Conservation (phyloP, 768 basidiomycete genomes). For the Russula virescens region DNA sequence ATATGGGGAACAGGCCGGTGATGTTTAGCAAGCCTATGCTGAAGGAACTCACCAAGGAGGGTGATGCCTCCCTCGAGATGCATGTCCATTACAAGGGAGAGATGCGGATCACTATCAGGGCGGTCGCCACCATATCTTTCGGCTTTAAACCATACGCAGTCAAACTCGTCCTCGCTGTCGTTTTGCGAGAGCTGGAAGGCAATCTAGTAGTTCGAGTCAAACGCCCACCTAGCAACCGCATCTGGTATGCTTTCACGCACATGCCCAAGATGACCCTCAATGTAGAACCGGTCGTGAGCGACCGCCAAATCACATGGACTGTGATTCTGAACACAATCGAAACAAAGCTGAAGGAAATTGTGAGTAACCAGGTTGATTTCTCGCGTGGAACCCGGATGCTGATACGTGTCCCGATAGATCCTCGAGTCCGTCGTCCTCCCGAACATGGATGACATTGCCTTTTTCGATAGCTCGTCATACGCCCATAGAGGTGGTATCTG, state of each 20-base stretch:
- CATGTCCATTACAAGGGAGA: constrained; percentile 82
- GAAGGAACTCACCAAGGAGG: constrained; percentile 92
- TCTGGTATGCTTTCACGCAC: constrained; percentile 95
- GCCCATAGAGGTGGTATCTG: constrained; percentile 84
- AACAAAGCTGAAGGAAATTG: constrained; percentile 80
- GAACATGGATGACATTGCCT: constrained; percentile 97
- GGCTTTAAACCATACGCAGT: constrained; percentile 89
- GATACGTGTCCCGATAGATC: constrained; percentile 47
- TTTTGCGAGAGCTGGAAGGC: constrained; percentile 86
- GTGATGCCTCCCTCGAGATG: constrained; percentile 86
- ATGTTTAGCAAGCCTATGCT: constrained; percentile 96
- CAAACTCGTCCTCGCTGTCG: constrained; percentile 82
- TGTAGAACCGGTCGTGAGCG: constrained; percentile 92
- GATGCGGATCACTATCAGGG: constrained; percentile 83
- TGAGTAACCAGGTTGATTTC: constrained; percentile 35
- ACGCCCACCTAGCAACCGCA: constrained; percentile 87
- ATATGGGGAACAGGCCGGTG: constrained; percentile 77
- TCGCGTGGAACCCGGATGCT: constrained; percentile 9
- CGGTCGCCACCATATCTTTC: constrained; percentile 80
- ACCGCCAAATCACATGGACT: constrained; percentile 89
- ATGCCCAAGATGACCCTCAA: constrained; percentile 82
- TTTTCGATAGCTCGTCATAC: constrained; percentile 73
- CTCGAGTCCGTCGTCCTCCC: constrained; percentile 92
- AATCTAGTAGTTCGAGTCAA: constrained; percentile 88
- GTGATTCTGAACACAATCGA: constrained; percentile 91